Conservation (phyloP, 257 asterid genomes). For the Penstemon davidsonii region DNA sequence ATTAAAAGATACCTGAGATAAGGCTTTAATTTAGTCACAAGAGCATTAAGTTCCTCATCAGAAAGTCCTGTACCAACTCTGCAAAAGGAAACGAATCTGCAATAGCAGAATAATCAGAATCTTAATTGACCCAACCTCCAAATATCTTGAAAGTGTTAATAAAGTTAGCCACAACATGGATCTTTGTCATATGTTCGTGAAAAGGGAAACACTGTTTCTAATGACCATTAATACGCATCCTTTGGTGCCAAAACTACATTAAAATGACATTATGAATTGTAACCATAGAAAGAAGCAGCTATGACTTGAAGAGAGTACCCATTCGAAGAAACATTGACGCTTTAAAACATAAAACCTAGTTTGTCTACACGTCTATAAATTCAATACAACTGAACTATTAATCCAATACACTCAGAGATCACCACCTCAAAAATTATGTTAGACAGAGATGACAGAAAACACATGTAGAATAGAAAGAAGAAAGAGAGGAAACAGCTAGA, state of each 20-base stretch:
- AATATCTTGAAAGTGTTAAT: constrained; percentile 22
- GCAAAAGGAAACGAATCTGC: constrained; percentile 98
- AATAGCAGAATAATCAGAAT: constrained; percentile 40
- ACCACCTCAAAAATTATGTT: not conserved
- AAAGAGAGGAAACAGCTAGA: not conserved
- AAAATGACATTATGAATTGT: not conserved
- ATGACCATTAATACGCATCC: not conserved
- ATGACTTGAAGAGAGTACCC: not conserved
- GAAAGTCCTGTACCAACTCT: constrained; percentile 98
- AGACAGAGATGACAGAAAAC: not conserved
- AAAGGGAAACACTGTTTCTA: not conserved
- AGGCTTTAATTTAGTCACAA: constrained; percentile 81
- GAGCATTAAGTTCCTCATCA: constrained; percentile 80
- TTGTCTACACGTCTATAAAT: not conserved
- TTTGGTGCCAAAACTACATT: not conserved
- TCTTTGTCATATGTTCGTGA: constrained; percentile 6
- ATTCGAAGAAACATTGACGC: not conserved
- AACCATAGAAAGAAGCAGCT: not conserved
- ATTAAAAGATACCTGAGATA: constrained; percentile 60
- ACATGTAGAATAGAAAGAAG: constrained; percentile 3
- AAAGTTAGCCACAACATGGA: constrained; percentile 11
- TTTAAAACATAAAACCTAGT: not conserved
- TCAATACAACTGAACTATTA: constrained; percentile 3
- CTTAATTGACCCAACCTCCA: constrained; percentile 7
- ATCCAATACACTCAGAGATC: not conserved